phyloP scores from a whole-genome alignment of 2,329 filamentous ascomycete species.

The Alternaria gansuensis region DNA sequence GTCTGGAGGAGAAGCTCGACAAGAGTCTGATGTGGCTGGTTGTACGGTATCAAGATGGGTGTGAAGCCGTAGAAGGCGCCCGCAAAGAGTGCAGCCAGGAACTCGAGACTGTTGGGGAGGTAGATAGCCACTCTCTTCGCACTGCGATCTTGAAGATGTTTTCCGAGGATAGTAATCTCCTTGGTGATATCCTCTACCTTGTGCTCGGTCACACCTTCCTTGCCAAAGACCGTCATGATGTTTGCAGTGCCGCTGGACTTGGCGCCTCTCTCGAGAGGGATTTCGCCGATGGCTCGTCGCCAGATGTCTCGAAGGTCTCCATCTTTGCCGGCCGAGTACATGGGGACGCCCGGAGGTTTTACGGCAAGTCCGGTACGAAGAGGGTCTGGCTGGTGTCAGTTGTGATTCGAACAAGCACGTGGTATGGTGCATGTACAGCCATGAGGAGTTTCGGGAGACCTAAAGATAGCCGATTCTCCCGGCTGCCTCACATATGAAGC shows the following conservation, averaged over 20 bases:
- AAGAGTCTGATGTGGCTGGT: slow-evolving; percentile 73
- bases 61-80: slow-evolving; percentile 89
- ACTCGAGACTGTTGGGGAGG: slow-evolving; percentile 90
- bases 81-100: slow-evolving; percentile 81
- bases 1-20: slow-evolving; percentile 76
- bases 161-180: slow-evolving; percentile 87
- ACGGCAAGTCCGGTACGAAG: slow-evolving; percentile 66
- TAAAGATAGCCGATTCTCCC: slow-evolving; percentile 84
- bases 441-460: slow-evolving; percentile 84
- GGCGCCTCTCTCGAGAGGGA: slow-evolving; percentile 70
- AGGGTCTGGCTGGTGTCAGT: slow-evolving; percentile 44
- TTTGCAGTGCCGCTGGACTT: slow-evolving; percentile 70
- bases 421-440: slow-evolving; percentile 61
- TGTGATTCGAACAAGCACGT: not conserved
- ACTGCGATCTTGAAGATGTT: slow-evolving; percentile 74
- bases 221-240: slow-evolving; percentile 81
- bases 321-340: slow-evolving; percentile 83
- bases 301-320: slow-evolving; percentile 93
- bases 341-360: slow-evolving; percentile 78
- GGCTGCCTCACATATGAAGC: slow-evolving; percentile 81
- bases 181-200: slow-evolving; percentile 74
- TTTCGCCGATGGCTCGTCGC: slow-evolving; percentile 74
- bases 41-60: slow-evolving; percentile 84
- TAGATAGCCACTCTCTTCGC: slow-evolving; percentile 83
- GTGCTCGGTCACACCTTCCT: slow-evolving; percentile 77